A percentile compares a stretch with the other conserved stretches of the same genome.
phyloP scores from a whole-genome alignment of 2,329 filamentous ascomycete genomes.

The Penicillium digitatum region DNA sequence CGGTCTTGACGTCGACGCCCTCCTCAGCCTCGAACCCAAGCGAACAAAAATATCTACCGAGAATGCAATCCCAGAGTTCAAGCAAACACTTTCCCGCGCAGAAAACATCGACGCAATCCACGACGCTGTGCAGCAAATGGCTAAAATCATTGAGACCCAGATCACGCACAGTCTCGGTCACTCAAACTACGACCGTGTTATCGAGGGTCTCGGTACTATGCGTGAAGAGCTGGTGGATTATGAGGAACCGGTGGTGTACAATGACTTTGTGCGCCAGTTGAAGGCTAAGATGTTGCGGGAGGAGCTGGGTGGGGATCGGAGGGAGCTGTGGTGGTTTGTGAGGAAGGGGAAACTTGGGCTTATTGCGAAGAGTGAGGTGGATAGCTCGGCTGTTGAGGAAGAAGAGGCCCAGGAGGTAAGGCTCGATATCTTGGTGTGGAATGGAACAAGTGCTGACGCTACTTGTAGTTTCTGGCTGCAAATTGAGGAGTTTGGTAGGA shows the following conservation, averaged over 20 bases:
- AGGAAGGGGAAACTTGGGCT: constrained; percentile 66
- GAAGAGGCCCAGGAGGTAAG: constrained; percentile 64
- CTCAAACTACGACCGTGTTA: constrained; percentile 65
- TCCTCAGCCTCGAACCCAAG: constrained; percentile 60
- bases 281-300: constrained; percentile 69
- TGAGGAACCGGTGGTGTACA: constrained; percentile 74
- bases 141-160: constrained; percentile 62
- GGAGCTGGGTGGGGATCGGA: constrained; percentile 69
- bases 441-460: neutral
- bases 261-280: constrained; percentile 65
- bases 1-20: constrained; percentile 77
- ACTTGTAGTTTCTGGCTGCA: constrained; percentile 5
- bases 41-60: constrained; percentile 55
- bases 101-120: constrained; percentile 60
- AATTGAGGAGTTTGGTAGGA: neutral
- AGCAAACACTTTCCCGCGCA: constrained; percentile 64
- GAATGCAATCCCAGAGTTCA: constrained; percentile 89
- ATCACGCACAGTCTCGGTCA: constrained; percentile 73
- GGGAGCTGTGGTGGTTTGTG: constrained; percentile 77
- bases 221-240: constrained; percentile 70
- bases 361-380: constrained; percentile 61
- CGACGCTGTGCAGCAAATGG: constrained; percentile 71
- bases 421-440: neutral
- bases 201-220: constrained; percentile 74
- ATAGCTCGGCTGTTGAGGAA: constrained; percentile 62